phyloP scores from a whole-genome alignment of 2,329 filamentous ascomycete species.

The Xylaria arbuscula region DNA sequence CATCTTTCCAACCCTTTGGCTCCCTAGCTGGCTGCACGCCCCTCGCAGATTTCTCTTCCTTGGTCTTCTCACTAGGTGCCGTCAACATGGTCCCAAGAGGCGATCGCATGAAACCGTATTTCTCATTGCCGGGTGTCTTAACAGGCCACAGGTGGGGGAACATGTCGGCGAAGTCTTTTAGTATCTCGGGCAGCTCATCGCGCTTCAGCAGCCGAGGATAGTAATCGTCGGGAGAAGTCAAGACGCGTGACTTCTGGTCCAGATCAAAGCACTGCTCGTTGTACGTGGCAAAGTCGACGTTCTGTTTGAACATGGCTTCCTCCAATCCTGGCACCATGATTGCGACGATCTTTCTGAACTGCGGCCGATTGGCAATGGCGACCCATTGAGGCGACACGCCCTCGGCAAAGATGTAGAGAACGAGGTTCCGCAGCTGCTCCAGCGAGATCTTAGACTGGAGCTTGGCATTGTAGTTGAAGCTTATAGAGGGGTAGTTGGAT shows the following conservation, averaged over 20 bases:
- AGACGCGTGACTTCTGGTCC: constrained; percentile 50
- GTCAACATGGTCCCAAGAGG: constrained; percentile 87
- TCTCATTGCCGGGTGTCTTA: constrained; percentile 86
- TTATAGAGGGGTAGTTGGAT: constrained; percentile 69
- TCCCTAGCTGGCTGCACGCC: constrained; percentile 70
- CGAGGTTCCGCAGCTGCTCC: constrained; percentile 70
- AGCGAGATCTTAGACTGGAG: constrained; percentile 72
- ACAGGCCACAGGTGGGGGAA: constrained; percentile 93
- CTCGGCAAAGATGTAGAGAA: constrained; percentile 75
- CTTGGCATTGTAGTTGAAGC: constrained; percentile 67
- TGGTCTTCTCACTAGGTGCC: constrained; percentile 74
- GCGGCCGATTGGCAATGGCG: constrained; percentile 68
- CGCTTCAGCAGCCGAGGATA: constrained; percentile 65
- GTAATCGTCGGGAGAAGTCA: constrained; percentile 68
- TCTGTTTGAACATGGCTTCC: constrained; percentile 83
- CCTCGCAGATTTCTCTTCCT: constrained; percentile 72
- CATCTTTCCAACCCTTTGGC: constrained; percentile 75
- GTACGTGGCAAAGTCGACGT: constrained; percentile 62
- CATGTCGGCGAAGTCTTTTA: constrained; percentile 79
- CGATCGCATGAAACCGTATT: constrained; percentile 83
- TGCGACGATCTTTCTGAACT: constrained; percentile 82
- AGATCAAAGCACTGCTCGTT: constrained; percentile 51
- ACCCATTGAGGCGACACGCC: constrained; percentile 74
- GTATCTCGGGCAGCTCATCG: constrained; percentile 62
- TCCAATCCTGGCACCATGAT: constrained; percentile 94